Conservation (phyloP, 306 rosid genomes). For the Lagenaria siceraria region DNA sequence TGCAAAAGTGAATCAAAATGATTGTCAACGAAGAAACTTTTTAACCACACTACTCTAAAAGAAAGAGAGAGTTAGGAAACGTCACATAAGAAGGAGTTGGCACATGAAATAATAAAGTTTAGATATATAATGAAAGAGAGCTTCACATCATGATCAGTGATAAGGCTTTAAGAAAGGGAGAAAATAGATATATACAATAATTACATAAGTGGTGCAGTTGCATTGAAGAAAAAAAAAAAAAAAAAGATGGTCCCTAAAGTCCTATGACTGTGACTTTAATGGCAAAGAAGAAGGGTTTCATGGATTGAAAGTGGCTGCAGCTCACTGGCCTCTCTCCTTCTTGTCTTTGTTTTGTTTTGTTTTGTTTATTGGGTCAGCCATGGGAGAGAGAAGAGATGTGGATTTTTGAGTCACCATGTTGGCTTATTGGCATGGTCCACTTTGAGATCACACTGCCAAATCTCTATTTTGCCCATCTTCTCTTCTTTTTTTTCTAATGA, state of each 20-base stretch:
- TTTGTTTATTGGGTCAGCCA: neutral
- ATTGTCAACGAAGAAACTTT: neutral
- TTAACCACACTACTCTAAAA: neutral
- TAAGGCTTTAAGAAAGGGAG: neutral
- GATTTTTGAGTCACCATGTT: conserved; percentile 2
- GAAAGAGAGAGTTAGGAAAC: neutral
- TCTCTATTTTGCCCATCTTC: neutral
- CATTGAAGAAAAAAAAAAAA: conserved; percentile 10
- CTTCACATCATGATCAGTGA: neutral
- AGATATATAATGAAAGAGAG: neutral
- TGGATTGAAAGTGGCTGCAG: conserved; percentile 19
- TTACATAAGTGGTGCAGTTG: conserved; percentile 33
- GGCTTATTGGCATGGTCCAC: neutral
- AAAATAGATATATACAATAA: neutral
- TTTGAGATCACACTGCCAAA: neutral
- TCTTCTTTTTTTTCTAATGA: neutral
- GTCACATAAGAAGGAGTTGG: neutral
- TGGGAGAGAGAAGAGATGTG: neutral
- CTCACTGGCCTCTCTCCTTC: neutral
- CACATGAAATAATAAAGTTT: neutral
- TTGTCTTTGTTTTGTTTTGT: conserved; percentile 2
- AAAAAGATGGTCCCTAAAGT: conserved; percentile 7
- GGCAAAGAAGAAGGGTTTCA: conserved; percentile 34
- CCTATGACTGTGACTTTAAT: conserved; percentile 43
- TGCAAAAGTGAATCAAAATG: neutral